Evolutionary conservation across 31 red algal species (phyloP).

Genomic region (Porphyra umbilicalis): DNA sequence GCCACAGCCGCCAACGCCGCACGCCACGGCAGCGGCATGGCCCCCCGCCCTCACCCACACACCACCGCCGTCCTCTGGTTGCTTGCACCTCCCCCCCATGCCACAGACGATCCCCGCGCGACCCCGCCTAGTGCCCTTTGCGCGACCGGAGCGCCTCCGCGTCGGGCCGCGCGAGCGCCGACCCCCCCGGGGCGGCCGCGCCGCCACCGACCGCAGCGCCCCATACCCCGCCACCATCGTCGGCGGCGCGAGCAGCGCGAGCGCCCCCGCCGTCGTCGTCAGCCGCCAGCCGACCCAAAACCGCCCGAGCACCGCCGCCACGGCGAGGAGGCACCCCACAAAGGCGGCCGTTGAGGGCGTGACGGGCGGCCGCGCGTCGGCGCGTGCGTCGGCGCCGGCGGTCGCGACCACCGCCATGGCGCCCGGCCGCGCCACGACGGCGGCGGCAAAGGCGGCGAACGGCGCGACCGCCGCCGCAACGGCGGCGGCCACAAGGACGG

Average conservation of each 20-base stretch:
- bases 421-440: not conserved
- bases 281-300: not conserved
- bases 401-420: conserved; percentile 1
- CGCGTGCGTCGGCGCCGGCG: not conserved
- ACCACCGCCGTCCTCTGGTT: too few species aligned
- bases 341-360: not conserved
- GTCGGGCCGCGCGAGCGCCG: not conserved
- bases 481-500: not conserved
- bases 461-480: not conserved
- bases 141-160: not conserved
- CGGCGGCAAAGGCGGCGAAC: not conserved
- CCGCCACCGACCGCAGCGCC: not conserved
- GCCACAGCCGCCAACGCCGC: too few species aligned
- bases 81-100: not conserved
- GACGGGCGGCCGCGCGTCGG: not conserved
- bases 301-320: not conserved
- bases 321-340: not conserved
- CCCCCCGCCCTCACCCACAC: too few species aligned
- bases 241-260: not conserved
- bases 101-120: too few species aligned
- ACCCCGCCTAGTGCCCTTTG: not conserved
- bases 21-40: too few species aligned
- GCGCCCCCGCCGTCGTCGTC: not conserved
- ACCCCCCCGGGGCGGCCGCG: not conserved
- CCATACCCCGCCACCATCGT: not conserved